A percentile compares a stretch with the other conserved stretches of the same genome.
Evolutionary conservation across 2,329 filamentous ascomycete genomes (phyloP).

Genomic region (Cladosporium sp.): DNA sequence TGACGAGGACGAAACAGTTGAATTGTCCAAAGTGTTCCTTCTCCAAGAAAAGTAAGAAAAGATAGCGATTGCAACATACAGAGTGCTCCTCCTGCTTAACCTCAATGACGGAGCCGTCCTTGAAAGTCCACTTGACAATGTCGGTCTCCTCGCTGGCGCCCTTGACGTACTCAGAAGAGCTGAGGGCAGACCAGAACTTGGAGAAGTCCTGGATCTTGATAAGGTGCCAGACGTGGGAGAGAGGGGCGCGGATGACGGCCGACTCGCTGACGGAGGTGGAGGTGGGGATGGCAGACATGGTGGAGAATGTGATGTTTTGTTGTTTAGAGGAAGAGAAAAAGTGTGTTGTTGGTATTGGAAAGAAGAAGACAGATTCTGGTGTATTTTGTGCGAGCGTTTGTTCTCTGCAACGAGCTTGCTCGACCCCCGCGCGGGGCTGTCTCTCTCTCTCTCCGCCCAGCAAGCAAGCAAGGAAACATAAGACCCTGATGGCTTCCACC

Average conservation of each 20-base stretch:
- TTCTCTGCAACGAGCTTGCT: conserved; percentile 15
- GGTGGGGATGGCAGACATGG: conserved; percentile 55
- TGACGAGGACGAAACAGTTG: neutral
- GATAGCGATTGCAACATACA: conserved; percentile 44
- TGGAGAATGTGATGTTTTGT: neutral
- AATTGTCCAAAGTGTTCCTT: neutral
- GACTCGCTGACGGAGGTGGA: conserved; percentile 67
- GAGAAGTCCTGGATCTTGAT: conserved; percentile 72
- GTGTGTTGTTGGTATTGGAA: conserved; percentile 9
- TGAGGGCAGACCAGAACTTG: conserved; percentile 66
- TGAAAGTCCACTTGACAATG: conserved; percentile 69
- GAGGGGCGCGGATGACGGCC: conserved; percentile 66
- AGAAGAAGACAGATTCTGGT: neutral
- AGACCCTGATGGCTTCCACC: neutral
- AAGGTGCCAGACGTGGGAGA: conserved; percentile 69
- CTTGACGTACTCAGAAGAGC: conserved; percentile 64
- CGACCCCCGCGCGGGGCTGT: neutral
- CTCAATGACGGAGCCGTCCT: conserved; percentile 67
- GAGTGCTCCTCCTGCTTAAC: conserved; percentile 77
- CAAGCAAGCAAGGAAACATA: neutral
- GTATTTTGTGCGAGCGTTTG: conserved; percentile 11
- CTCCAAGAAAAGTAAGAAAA: neutral
- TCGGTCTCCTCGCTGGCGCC: conserved; percentile 63
- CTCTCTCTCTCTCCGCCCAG: neutral
- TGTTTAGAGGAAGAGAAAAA: neutral